Percentiles rank a stretch among this genome's conserved stretches.
Conservation (phyloP, 2,329 filamentous ascomycete genomes). For the Verticillium zaregamsianum region DNA sequence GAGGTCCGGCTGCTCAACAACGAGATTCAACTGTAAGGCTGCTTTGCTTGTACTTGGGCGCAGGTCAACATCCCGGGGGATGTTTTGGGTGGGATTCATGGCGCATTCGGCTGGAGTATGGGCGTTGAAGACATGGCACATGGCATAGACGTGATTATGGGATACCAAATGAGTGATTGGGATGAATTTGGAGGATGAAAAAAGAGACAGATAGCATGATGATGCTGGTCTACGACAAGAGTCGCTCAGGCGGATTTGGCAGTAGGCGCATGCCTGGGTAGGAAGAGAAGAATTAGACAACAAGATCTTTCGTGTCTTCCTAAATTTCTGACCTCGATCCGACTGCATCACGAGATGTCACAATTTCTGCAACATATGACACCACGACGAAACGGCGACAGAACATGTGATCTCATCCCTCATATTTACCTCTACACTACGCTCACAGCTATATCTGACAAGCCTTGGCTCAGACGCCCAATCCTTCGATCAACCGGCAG, state of each 20-base stretch:
- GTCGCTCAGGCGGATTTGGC: background rate
- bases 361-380: background rate
- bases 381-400: background rate
- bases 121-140: background rate
- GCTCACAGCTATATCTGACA: background rate
- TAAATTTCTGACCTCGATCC: background rate
- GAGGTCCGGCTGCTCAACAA: constrained; percentile 87
- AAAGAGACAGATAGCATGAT: background rate
- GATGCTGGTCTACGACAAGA: background rate
- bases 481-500: background rate
- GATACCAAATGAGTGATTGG: background rate
- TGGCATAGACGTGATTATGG: background rate
- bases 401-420: background rate
- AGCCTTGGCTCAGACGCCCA: background rate
- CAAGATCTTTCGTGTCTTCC: too few species aligned
- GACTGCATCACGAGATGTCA: background rate
- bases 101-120: background rate
- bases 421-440: background rate
- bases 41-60: background rate
- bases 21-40: constrained; percentile 68
- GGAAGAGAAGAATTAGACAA: too few species aligned
- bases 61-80: background rate
- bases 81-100: background rate
- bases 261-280: background rate
- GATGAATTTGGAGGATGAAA: background rate